Evolutionary conservation across 768 basidiomycete species (phyloP).

Genomic region (Sarcodon aspratus): DNA sequence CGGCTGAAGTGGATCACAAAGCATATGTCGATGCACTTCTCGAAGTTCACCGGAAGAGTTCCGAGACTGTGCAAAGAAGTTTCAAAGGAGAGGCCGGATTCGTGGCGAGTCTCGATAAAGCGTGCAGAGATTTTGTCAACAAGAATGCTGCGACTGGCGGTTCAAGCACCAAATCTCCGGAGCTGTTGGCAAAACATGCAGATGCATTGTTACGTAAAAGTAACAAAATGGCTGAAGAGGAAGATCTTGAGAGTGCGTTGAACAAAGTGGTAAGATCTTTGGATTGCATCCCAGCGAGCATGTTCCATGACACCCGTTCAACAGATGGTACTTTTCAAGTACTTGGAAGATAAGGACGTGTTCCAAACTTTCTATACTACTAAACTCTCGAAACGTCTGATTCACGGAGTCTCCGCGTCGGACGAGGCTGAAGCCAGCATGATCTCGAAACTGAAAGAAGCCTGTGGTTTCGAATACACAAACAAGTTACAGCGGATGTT

Average conservation of each 20-base stretch:
- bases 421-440: slow-evolving; percentile 96
- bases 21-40: slow-evolving; percentile 89
- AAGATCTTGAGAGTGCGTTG: slow-evolving; percentile 79
- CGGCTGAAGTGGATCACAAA: slow-evolving; percentile 71
- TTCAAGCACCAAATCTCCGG: slow-evolving; percentile 81
- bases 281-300: not conserved
- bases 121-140: slow-evolving; percentile 93
- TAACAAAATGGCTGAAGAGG: slow-evolving; percentile 91
- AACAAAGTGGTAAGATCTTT: slow-evolving; percentile 68
- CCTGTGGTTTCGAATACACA: slow-evolving; percentile 94
- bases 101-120: slow-evolving; percentile 87
- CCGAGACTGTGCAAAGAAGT: slow-evolving; percentile 76
- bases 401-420: slow-evolving; percentile 83
- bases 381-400: slow-evolving; percentile 85
- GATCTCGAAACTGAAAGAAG: slow-evolving; percentile 96
- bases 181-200: slow-evolving; percentile 84
- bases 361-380: slow-evolving; percentile 98
- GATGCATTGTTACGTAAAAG: slow-evolving; percentile 86
- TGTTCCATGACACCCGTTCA: slow-evolving; percentile 1
- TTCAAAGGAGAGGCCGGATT: slow-evolving; percentile 93
- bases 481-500: slow-evolving; percentile 97
- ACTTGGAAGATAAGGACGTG: slow-evolving; percentile 97
- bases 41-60: slow-evolving; percentile 87
- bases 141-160: slow-evolving; percentile 80
- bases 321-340: slow-evolving; percentile 96